phyloP scores from a whole-genome alignment of 78 protist genomes.

The Emiliania huxleyi region DNA sequence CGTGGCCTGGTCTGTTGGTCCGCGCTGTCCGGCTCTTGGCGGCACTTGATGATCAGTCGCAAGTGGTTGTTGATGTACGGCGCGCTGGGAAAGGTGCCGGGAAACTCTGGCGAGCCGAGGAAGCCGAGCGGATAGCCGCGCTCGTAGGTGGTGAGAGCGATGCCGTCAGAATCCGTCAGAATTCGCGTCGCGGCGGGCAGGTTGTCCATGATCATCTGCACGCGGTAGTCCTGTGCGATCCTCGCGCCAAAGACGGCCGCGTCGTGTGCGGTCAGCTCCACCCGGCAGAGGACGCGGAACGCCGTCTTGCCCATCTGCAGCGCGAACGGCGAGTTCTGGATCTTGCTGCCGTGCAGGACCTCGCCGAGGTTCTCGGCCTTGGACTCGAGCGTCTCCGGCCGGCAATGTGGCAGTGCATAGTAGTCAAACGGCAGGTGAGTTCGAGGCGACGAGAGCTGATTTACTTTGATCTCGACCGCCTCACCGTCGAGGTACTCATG shows the following conservation, averaged over 20 bases:
- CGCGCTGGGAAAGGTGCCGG: neutral
- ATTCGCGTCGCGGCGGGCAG: conserved; percentile 34
- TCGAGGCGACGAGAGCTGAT: too few relatives aligned
- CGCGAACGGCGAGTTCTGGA: conserved; percentile 43
- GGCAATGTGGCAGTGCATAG: conserved; percentile 33
- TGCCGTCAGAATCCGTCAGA: neutral
- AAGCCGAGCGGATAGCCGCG: conserved; percentile 35
- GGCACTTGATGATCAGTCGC: conserved; percentile 41
- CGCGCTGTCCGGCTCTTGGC: conserved; percentile 1
- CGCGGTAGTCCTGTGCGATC: conserved; percentile 41
- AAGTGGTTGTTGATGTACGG: conserved; percentile 53
- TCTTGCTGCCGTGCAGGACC: conserved; percentile 17
- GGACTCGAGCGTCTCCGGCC: neutral
- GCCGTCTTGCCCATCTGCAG: neutral
- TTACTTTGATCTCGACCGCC: too few relatives aligned
- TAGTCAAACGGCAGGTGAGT: conserved; percentile 42
- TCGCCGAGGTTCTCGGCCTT: conserved; percentile 44
- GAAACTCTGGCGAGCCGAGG: neutral
- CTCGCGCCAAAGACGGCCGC: neutral
- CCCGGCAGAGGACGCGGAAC: conserved; percentile 21
- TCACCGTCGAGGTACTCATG: too few relatives aligned
- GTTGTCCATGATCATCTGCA: conserved; percentile 49
- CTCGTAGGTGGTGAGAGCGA: neutral
- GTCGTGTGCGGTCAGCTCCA: neutral
- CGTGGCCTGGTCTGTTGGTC: neutral